Conservation (phyloP, 176 grass and related monocot species). For the Echinochloa phyllopogon region DNA sequence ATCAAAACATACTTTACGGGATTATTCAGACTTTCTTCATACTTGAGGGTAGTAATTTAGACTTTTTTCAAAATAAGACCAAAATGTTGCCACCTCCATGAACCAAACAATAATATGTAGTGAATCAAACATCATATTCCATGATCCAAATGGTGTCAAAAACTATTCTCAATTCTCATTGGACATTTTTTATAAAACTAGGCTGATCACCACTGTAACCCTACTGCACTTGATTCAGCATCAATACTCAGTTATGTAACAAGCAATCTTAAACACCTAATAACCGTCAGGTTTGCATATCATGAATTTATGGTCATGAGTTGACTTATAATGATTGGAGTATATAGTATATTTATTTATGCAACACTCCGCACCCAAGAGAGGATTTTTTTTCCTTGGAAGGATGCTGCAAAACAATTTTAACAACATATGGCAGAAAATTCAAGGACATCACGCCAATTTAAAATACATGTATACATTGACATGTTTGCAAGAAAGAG, state of each 20-base stretch:
- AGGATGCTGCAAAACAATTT: neutral
- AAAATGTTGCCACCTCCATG: neutral
- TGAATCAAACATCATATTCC: neutral
- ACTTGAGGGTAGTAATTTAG: too few relatives aligned
- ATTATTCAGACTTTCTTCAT: too few relatives aligned
- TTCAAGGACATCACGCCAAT: neutral
- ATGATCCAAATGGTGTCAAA: neutral
- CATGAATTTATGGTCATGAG: neutral
- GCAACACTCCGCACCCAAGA: neutral
- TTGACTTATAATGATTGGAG: neutral
- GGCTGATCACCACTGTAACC: neutral
- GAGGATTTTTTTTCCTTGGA: neutral
- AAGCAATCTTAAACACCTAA: neutral
- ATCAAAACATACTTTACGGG: too few relatives aligned
- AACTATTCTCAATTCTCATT: neutral
- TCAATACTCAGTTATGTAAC: neutral
- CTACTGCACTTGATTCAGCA: neutral
- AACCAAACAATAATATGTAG: neutral
- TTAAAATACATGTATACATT: neutral
- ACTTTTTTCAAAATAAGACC: slow-evolving; percentile 8
- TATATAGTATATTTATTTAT: neutral
- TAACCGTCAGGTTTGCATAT: neutral
- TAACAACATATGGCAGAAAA: neutral
- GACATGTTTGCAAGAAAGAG: neutral
- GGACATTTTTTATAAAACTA: neutral